Evolutionary conservation across 805 yeast genomes (phyloP).

Genomic region (Suhomyces canberraensis): DNA sequence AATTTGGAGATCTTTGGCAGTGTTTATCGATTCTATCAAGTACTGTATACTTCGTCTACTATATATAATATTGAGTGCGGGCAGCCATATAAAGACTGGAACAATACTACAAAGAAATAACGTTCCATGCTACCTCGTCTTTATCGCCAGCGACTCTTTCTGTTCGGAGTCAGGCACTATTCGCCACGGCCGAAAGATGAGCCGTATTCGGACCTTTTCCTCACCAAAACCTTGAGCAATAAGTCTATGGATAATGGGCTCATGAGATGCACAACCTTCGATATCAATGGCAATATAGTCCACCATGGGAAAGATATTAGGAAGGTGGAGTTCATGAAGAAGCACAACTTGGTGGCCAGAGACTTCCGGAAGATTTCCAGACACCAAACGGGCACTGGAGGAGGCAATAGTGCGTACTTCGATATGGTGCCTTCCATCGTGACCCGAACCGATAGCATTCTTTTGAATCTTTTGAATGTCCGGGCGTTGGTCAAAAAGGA

Average conservation of each 20-base stretch:
- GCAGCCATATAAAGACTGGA: no score
- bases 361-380: conserved; percentile 55
- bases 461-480: conserved; percentile 48
- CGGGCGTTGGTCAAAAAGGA: conserved; percentile 53
- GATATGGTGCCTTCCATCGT: conserved; percentile 59
- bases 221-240: conserved; percentile 19
- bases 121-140: no score
- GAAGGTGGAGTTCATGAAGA: conserved; percentile 41
- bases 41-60: no score
- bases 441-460: conserved; percentile 44
- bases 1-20: no score
- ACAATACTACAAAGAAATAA: no score
- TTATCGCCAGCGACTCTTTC: no score
- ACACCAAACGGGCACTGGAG: conserved; percentile 12
- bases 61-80: no score
- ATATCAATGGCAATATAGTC: conserved; percentile 41
- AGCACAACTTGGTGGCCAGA: conserved; percentile 50
- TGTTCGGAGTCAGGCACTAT: no score
- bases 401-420: conserved; percentile 17
- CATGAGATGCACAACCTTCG: conserved; percentile 50
- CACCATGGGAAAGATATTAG: conserved; percentile 45
- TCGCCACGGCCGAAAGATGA: not conserved
- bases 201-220: conserved; percentile 14
- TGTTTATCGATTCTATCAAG: no score
- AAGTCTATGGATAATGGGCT: conserved; percentile 27